A percentile compares a stretch with the other conserved stretches of the same genome.
These are phyloP conservation scores for Naganishia sp. DNA, from an alignment of 1,284 basidiomycete genomes.

Conservation along the genomic window DNA sequence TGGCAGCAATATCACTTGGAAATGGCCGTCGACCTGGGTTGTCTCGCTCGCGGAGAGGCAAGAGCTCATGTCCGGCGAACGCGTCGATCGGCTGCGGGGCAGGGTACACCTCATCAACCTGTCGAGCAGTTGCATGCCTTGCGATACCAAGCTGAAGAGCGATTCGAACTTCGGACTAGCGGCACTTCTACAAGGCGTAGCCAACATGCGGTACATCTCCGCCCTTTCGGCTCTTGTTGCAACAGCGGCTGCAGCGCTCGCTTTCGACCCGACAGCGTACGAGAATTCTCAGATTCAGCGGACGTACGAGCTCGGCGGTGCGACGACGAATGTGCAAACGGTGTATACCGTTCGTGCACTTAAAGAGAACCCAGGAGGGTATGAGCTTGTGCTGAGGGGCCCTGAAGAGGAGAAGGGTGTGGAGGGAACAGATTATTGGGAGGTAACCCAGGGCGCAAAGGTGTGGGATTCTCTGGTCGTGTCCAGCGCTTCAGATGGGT, in stretches of 20 bases:
- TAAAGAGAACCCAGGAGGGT: constrained; percentile 63
- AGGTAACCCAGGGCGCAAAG: constrained; percentile 32
- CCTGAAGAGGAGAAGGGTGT: constrained; percentile 69
- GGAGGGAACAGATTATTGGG: constrained; percentile 68
- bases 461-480: constrained; percentile 20
- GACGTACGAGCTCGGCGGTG: constrained; percentile 81
- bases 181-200: background rate
- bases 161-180: background rate
- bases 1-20: background rate
- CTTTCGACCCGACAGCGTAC: constrained; percentile 56
- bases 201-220: constrained; percentile 21
- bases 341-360: constrained; percentile 79
- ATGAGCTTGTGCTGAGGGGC: constrained; percentile 69
- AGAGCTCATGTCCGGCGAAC: too few species aligned
- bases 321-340: constrained; percentile 79
- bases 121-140: too few species aligned
- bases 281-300: constrained; percentile 84
- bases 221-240: constrained; percentile 12
- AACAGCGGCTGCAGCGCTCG: background rate
- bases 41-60: background rate
- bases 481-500: constrained; percentile 10
- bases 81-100: background rate
- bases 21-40: background rate
- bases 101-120: constrained; percentile 29
- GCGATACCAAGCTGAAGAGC: background rate